Base-by-base conservation (phyloP, 306 rosid species). In the Malus sieversii region DNA sequence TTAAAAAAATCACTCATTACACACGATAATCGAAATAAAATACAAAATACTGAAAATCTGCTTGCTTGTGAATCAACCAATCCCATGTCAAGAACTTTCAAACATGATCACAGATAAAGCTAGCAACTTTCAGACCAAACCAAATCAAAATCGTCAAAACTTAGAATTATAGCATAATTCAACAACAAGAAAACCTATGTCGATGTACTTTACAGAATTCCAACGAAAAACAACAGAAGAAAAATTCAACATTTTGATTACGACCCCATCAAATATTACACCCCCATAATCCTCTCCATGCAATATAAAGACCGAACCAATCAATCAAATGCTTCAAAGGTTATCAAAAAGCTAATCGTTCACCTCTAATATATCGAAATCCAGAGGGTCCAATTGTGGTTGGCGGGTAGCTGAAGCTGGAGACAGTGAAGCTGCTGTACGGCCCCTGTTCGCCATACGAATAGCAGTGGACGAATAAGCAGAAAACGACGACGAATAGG, bases 301-400 rank as follows among this genome's bases (percentile, higher is more conserved):
- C 51, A 78, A 65, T 13, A 61, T 8, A 75, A 73, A 3, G 40
- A 66, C 19, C 33, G 64, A 82, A 51, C 1, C 12, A 79, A 61
- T 68, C 46, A 71, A 73, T 45, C 66, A 66, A 65, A 71, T 6
- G n/a, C 51, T 74, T 16, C 72, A 76, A 85, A 83, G 77, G 86
- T 73, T 6, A 44, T n/a, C 0, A 20, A 44, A 20, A 78, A 81
- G 16, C 2, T 29, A 69, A 30, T 46, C 18, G 61, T 84, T 25
- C 75, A 94, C 99, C 99, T 89, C 99, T 85, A 65, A 92, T 87
- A 77, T 92, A 95, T 11, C 88, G 95, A 25, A 79, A 85, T 66
- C 85, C 93, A 81, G 79, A 95, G 68, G 88, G 84, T 75, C 71
- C 78, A 77, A 95, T 75, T n/a, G 80, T 64, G 15, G 92, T 84